Conservation (phyloP, 78 protist genomes). For the Dictyostelium discoideum region dicty_2.7 NC_007088.5:2616501-2617000, state of each 20-base stretch:
- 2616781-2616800: background rate
- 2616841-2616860: slow-evolving; percentile 37
- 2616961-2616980: background rate
- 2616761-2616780: background rate
- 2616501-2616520: slow-evolving; percentile 30
- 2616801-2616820: slow-evolving; percentile 15
- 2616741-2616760: background rate
- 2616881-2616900: background rate
- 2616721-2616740: background rate
- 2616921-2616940: background rate
- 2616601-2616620: background rate
- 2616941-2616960: background rate
- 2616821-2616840: slow-evolving; percentile 37
- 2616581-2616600: slow-evolving; percentile 13
- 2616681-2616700: background rate
- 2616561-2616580: slow-evolving; percentile 2
- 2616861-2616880: slow-evolving; percentile 24
- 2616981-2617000: background rate
- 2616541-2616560: background rate
- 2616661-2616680: background rate
- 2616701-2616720: background rate
- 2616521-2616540: slow-evolving; percentile 42
- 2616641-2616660: background rate
- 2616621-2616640: background rate
- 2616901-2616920: background rate